These are phyloP conservation scores for Arabidopsis hybrid DNA, from an alignment of 441 rosid species.

Conservation along the genomic window DNA sequence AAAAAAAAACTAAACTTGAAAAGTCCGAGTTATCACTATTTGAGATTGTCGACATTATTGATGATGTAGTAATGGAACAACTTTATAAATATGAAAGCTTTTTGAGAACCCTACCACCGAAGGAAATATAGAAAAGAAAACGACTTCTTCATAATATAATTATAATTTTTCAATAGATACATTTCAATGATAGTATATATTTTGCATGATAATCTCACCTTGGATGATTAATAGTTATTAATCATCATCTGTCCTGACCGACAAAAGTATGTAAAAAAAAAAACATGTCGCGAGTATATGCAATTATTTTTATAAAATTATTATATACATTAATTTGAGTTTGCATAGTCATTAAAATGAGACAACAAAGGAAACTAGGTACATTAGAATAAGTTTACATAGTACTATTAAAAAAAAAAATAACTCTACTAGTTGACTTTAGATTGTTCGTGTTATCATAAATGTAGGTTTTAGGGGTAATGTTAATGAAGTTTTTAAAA, in stretches of 20 bases:
- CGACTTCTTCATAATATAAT: conserved; percentile 18
- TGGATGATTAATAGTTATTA: neutral
- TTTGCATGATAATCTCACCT: conserved; percentile 9
- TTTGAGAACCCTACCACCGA: conserved; percentile 40
- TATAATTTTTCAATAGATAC: conserved; percentile 24
- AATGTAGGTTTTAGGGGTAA: conserved; percentile 5
- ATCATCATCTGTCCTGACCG: conserved; percentile 26
- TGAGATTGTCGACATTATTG: conserved; percentile 34
- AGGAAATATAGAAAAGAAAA: conserved; percentile 29
- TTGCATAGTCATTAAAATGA: neutral
- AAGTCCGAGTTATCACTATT: conserved; percentile 28
- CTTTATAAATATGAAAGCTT: conserved; percentile 8
- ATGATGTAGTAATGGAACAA: conserved; percentile 32
- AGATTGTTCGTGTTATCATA: neutral
- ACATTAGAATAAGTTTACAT: neutral
- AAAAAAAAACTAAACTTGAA: conserved; percentile 18
- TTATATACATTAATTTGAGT: neutral
- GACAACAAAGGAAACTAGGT: neutral
- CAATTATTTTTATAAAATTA: too few relatives aligned
- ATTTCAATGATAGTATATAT: conserved; percentile 28
- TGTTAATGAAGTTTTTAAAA: neutral
- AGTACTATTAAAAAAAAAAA: too few relatives aligned
- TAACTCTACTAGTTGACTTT: neutral
- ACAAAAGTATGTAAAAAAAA: conserved; percentile 5
- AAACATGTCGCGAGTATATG: too few relatives aligned